Evolutionary conservation across 1,284 basidiomycete species (phyloP).

Genomic region (Pyrrhoderma noxium): DNA sequence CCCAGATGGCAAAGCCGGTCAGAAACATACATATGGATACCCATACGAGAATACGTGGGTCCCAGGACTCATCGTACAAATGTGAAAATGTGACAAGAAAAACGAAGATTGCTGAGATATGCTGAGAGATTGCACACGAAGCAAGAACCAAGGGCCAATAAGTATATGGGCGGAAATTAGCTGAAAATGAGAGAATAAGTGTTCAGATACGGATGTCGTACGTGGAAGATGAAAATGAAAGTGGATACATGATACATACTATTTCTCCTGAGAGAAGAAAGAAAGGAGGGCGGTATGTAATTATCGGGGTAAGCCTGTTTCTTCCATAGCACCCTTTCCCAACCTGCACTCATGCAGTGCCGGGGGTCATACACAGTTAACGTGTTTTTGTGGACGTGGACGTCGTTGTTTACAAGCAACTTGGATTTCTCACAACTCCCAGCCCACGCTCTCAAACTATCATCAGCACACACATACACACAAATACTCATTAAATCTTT

Average conservation of each 20-base stretch:
- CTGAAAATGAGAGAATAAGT: constrained; percentile 32
- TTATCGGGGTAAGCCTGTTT: constrained; percentile 76
- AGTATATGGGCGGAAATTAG: constrained; percentile 68
- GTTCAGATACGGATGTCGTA: not conserved
- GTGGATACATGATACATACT: too few species aligned
- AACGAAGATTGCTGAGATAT: constrained; percentile 71
- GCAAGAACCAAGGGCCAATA: constrained; percentile 69
- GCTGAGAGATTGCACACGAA: constrained; percentile 79
- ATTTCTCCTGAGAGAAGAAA: constrained; percentile 70
- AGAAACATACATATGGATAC: constrained; percentile 53
- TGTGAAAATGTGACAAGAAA: constrained; percentile 78
- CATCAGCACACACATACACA: not conserved
- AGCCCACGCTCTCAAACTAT: not conserved
- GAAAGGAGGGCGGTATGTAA: constrained; percentile 73
- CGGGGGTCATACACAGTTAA: constrained; percentile 7
- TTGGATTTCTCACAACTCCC: too few species aligned
- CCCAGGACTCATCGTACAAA: constrained; percentile 56
- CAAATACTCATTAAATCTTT: too few species aligned
- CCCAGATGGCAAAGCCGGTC: constrained; percentile 57
- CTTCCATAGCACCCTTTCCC: constrained; percentile 86
- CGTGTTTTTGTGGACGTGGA: constrained; percentile 7
- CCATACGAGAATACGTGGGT: constrained; percentile 66
- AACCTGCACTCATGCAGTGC: constrained; percentile 31
- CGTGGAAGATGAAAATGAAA: constrained; percentile 42
- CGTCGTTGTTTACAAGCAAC: not conserved